A percentile compares a stretch with the other conserved stretches of the same genome.
Evolutionary conservation across 495 filamentous ascomycete genomes (phyloP).

Genomic region (Penicillium soppii): DNA sequence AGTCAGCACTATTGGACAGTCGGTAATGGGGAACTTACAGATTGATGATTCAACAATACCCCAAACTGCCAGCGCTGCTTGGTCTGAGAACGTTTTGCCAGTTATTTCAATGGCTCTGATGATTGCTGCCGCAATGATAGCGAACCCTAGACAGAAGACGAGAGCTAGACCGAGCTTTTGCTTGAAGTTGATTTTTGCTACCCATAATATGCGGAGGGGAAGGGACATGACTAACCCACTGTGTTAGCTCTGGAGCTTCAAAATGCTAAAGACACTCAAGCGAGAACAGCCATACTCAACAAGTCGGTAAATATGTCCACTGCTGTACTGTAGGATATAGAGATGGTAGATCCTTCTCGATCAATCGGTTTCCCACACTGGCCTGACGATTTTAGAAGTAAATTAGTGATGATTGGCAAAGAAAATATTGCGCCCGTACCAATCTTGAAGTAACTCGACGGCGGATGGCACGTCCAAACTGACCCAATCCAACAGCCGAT

Average conservation of each 20-base stretch:
- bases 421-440: conserved; percentile 3
- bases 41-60: conserved; percentile 30
- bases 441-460: conserved; percentile 41
- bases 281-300: conserved; percentile 27
- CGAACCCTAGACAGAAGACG: conserved; percentile 31
- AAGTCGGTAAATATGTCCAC: conserved; percentile 44
- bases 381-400: conserved; percentile 6
- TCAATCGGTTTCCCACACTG: conserved; percentile 19
- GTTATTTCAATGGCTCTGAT: conserved; percentile 31
- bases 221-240: conserved; percentile 30
- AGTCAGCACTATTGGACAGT: not conserved
- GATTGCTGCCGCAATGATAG: conserved; percentile 34
- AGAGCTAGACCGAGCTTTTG: conserved; percentile 33
- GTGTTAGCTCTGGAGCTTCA: not conserved
- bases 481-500: conserved; percentile 34
- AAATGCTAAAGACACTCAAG: not conserved
- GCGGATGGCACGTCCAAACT: conserved; percentile 39
- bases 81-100: conserved; percentile 20
- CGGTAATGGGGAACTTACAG: conserved; percentile 17
- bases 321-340: conserved; percentile 43
- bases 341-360: conserved; percentile 28
- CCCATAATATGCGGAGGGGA: conserved; percentile 30
- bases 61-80: conserved; percentile 30
- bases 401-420: not conserved
- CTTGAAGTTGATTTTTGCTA: conserved; percentile 19